Evolutionary conservation across 139 green algal species (phyloP).

Genomic region (Chlorella sorokiniana): DNA sequence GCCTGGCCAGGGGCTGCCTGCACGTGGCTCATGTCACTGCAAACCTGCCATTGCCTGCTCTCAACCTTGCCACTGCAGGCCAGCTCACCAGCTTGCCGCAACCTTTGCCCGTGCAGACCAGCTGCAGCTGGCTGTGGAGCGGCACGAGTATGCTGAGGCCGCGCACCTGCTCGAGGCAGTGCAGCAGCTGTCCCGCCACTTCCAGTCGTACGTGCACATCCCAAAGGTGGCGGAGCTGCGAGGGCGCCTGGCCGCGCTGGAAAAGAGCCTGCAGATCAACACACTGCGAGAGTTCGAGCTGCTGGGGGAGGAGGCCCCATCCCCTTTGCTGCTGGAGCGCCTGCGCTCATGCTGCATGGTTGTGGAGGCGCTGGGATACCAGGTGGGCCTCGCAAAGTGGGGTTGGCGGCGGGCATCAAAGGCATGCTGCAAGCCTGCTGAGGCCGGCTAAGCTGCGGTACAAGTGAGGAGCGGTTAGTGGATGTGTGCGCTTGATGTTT

Average conservation of each 20-base stretch:
- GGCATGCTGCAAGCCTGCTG: not conserved
- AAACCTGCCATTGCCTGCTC: not conserved
- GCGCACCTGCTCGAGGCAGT: conserved; percentile 95
- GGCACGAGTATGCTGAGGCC: conserved; percentile 86
- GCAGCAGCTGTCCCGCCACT: conserved; percentile 91
- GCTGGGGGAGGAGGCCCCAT: conserved; percentile 73
- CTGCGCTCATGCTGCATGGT: conserved; percentile 90
- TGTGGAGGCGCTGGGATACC: conserved; percentile 86
- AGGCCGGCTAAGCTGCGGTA: no score
- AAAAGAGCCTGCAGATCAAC: conserved; percentile 52
- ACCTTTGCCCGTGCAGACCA: conserved; percentile 29
- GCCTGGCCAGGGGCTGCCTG: not conserved
- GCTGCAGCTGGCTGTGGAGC: conserved; percentile 68
- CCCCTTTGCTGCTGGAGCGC: conserved; percentile 77
- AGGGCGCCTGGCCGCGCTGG: conserved; percentile 61
- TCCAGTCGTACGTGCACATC: conserved; percentile 85
- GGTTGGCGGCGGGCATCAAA: not conserved
- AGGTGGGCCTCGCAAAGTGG: conserved; percentile 47
- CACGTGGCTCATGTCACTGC: not conserved
- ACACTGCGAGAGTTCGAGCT: conserved; percentile 72
- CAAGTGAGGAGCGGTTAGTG: no score
- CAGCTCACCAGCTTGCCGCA: not conserved
- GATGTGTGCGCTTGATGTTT: no score
- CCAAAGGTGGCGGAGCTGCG: conserved; percentile 84
- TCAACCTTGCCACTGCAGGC: not conserved